A percentile compares a stretch with the other conserved stretches of the same genome.
These are phyloP conservation scores for Suillus hirtellus DNA, from an alignment of 768 basidiomycete species.

Conservation along the genomic window DNA sequence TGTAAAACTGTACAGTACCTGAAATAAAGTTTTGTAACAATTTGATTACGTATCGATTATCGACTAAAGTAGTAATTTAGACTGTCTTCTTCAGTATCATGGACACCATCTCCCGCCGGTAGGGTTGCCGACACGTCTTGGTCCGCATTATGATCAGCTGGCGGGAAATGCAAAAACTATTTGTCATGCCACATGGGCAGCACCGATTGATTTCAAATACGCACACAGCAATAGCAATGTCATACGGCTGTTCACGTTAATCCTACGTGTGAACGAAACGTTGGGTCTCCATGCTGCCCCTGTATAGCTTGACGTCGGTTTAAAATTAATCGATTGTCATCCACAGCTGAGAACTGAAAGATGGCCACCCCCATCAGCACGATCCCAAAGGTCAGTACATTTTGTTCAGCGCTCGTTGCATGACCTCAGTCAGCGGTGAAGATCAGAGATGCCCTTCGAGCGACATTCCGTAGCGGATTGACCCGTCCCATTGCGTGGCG, in stretches of 20 bases:
- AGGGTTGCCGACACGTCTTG: background rate
- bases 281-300: background rate
- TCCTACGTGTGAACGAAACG: background rate
- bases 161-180: background rate
- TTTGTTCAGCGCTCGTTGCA: background rate
- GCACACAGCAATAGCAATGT: background rate
- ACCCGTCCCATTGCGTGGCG: constrained; percentile 60
- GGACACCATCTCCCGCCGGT: background rate
- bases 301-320: background rate
- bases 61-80: too few species aligned
- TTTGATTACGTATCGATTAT: too few species aligned
- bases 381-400: constrained; percentile 25
- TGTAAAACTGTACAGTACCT: background rate
- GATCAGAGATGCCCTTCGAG: constrained; percentile 40
- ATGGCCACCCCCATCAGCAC: constrained; percentile 21
- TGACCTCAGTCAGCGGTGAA: constrained; percentile 13
- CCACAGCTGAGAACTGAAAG: background rate
- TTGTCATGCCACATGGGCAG: background rate
- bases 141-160: background rate
- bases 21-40: too few species aligned
- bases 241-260: background rate
- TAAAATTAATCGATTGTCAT: too few species aligned
- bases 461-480: constrained; percentile 51
- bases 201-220: background rate
- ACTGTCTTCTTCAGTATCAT: background rate